Conservation (phyloP, 345 rosid genomes). For the Syzygium aqueum region DNA sequence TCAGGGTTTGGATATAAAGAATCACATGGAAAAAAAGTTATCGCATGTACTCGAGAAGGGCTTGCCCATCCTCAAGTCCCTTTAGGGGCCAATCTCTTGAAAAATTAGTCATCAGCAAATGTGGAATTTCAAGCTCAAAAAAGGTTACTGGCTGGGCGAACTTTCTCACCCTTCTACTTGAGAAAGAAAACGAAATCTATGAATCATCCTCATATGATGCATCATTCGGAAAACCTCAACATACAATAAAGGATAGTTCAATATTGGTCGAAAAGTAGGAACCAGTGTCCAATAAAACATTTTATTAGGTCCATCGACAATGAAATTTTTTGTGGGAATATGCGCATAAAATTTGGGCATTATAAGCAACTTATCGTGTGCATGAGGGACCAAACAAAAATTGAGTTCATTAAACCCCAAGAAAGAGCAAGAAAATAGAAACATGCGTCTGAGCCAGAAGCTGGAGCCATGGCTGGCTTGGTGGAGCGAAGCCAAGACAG, state of each 20-base stretch:
- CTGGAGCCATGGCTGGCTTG: neutral
- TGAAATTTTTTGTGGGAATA: neutral
- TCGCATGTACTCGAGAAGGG: neutral
- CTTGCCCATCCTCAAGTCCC: neutral
- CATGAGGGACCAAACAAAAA: neutral
- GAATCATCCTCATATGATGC: neutral
- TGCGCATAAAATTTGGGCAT: neutral
- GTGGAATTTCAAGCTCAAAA: neutral
- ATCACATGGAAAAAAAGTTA: neutral
- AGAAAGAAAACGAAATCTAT: neutral
- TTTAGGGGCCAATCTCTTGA: neutral
- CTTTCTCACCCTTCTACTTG: neutral
- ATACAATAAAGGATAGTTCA: neutral
- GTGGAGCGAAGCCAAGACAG: neutral
- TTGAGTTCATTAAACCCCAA: neutral
- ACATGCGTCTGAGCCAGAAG: neutral
- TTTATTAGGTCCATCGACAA: neutral
- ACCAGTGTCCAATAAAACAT: fast-evolving
- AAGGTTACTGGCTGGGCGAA: neutral
- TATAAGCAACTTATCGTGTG: neutral
- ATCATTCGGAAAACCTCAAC: neutral
- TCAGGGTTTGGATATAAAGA: neutral
- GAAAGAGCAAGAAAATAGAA: neutral
- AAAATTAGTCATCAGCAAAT: neutral
- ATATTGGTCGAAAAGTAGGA: neutral